Evolutionary conservation across 2,329 filamentous ascomycete species (phyloP).

Genomic region (Clarireedia monteithiana): DNA sequence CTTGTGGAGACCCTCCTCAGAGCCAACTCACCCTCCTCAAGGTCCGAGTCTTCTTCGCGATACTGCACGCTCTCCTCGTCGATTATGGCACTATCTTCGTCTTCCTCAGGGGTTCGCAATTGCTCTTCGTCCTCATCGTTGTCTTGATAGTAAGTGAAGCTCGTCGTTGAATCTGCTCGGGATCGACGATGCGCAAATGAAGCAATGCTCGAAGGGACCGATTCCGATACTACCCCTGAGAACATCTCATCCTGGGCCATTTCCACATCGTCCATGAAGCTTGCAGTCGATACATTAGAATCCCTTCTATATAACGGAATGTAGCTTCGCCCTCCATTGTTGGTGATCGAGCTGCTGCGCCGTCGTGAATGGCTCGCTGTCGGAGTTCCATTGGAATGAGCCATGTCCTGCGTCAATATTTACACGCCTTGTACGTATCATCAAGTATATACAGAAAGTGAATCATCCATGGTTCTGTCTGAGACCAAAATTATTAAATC

Average conservation of each 20-base stretch:
- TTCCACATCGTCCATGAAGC: constrained; percentile 90
- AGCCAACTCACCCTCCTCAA: constrained; percentile 30
- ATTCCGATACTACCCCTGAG: constrained; percentile 88
- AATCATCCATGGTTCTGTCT: not conserved
- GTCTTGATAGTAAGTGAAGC: constrained; percentile 83
- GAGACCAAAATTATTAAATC: not conserved
- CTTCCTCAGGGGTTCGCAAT: constrained; percentile 30
- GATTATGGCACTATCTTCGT: constrained; percentile 32
- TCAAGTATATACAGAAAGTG: not conserved
- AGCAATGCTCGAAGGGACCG: constrained; percentile 88
- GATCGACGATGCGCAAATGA: constrained; percentile 79
- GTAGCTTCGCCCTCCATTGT: constrained; percentile 21
- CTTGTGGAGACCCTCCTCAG: constrained; percentile 56
- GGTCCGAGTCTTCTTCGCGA: constrained; percentile 26
- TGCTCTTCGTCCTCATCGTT: constrained; percentile 47
- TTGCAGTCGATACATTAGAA: constrained; percentile 66
- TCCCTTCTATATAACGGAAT: constrained; percentile 50
- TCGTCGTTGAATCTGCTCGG: constrained; percentile 76
- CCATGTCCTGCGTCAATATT: constrained; percentile 17
- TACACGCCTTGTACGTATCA: constrained; percentile 10
- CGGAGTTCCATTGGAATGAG: constrained; percentile 20
- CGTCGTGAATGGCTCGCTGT: constrained; percentile 17
- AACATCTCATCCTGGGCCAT: constrained; percentile 98
- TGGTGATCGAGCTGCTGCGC: constrained; percentile 27
- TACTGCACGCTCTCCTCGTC: constrained; percentile 33